phyloP scores from a whole-genome alignment of 179 eudicot genomes.

The Heliamphora ciliata region DNA sequence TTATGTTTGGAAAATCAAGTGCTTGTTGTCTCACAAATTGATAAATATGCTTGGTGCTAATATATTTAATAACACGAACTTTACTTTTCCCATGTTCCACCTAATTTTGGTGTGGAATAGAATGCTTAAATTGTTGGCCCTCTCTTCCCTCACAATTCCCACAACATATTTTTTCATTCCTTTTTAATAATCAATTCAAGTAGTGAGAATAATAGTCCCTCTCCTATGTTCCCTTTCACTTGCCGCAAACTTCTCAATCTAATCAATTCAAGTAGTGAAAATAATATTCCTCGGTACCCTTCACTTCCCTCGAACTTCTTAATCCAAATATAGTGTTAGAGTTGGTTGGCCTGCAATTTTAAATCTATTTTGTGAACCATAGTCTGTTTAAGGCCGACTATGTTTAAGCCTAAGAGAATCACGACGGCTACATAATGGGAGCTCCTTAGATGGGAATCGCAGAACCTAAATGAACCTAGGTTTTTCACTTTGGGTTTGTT shows the following conservation, averaged over 20 bases:
- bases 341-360: not conserved
- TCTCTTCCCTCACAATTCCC: not conserved
- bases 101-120: not conserved
- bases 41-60: not conserved
- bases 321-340: not conserved
- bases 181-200: too few species aligned
- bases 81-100: not conserved
- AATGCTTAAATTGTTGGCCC: not conserved
- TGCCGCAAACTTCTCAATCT: too few species aligned
- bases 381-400: not conserved
- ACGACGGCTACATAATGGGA: not conserved
- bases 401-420: not conserved
- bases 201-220: too few species aligned
- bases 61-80: not conserved
- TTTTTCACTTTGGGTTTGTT: too few species aligned
- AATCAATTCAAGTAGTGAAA: too few species aligned
- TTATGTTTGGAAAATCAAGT: not conserved
- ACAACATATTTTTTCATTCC: too few species aligned
- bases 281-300: not conserved
- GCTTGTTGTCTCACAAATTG: not conserved
- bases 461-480: not conserved
- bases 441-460: not conserved
- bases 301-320: not conserved
- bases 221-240: too few species aligned
- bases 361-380: not conserved